Base-by-base conservation (phyloP, 257 asterid species). In the Solanum sitiens region DNA sequence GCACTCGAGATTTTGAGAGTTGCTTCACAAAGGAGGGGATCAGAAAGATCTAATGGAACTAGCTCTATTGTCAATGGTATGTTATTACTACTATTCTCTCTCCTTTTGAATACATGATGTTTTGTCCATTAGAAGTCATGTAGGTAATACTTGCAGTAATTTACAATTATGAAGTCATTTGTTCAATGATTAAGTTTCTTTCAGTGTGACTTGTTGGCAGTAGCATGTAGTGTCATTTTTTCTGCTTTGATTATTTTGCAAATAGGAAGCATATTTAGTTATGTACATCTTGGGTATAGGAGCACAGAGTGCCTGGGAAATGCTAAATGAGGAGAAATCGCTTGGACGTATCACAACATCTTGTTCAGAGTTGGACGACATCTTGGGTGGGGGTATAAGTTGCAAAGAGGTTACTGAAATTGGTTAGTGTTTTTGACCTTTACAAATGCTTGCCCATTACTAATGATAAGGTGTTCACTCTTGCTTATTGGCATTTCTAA, bases 261-360 rank as follows among this genome's bases (percentile, higher is more conserved):
- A 86, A 50, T 20, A 72, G 39, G 82, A 73, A 86, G 50, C 11
- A 40, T 59, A 47, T 20, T 84, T 33, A 32, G 76, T 87, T 71
- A 73, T 32, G 86, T 40, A 6, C 77, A 39, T 80, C 77, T 67
- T 84, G 70, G 84, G 32, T 20, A 59, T 87, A 94, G 99, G 98
- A 90, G 98, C 96, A 90, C 98, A 93, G 89, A 94, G 96, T 21
- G 99, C 99, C 47, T 97, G 99, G 99, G 99, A 95, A 89, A 97
- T 95, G 96, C 92, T 97, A 59, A 94, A 93, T 6, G 98, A 92
- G 90, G 98, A 96, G 93, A 94, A 94, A 89, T 90, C 94, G 70
- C 90, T 93, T 83, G 80, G 87, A 75, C 89, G 93, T 86, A 95
- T 95, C 88, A 95, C 97, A 83, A 95, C 99, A 18, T 94, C 98